Percentiles rank a stretch among this genome's conserved stretches.
phyloP scores from a whole-genome alignment of 2,329 filamentous ascomycete genomes.

The Colletotrichum graminicola region DNA sequence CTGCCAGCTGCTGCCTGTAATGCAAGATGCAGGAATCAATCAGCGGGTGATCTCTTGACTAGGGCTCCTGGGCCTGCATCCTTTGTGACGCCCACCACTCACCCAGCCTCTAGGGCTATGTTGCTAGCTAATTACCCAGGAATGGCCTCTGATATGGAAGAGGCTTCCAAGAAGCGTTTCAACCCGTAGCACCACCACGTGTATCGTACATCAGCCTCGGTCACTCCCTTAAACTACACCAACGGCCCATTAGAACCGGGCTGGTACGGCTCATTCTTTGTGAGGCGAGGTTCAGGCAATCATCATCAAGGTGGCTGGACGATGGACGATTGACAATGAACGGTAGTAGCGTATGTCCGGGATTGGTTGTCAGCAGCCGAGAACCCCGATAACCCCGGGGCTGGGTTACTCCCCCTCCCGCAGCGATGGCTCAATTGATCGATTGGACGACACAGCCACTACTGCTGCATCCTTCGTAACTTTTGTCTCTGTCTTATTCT shows the following conservation, averaged over 20 bases:
- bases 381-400: constrained; percentile 33
- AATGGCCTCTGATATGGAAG: background rate
- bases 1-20: constrained; percentile 17
- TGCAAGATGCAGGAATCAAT: constrained; percentile 28
- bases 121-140: background rate
- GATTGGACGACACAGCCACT: constrained; percentile 31
- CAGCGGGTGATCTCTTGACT: constrained; percentile 35
- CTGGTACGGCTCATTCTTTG: background rate
- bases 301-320: background rate
- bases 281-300: background rate
- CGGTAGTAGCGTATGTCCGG: constrained; percentile 3
- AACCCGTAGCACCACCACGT: background rate
- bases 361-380: constrained; percentile 28
- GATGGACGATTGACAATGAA: background rate
- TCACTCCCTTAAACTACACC: background rate
- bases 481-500: background rate
- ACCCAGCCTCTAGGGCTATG: background rate
- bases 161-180: background rate
- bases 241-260: background rate
- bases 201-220: background rate
- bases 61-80: background rate
- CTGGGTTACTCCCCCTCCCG: constrained; percentile 10
- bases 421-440: constrained; percentile 4
- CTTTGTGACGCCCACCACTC: background rate
- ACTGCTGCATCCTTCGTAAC: constrained; percentile 36